Conservation (phyloP, 495 filamentous ascomycete species). For the Cercophora samala region DNA sequence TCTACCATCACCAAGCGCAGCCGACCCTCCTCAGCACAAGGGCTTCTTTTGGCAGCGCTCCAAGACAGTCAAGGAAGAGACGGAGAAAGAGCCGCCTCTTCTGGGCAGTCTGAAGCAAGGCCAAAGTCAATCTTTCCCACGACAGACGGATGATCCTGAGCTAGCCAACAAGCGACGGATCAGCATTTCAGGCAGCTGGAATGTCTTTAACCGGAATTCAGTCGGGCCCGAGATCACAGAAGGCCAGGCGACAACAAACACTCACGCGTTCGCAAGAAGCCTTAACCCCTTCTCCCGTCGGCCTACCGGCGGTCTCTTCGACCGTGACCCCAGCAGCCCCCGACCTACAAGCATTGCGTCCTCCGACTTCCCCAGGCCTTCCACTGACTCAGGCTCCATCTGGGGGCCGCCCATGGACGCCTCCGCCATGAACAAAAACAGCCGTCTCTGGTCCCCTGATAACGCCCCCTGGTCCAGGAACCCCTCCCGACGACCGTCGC, state of each 20-base stretch:
- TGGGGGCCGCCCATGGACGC: conserved; percentile 40
- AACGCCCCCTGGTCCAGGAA: conserved; percentile 43
- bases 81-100: conserved; percentile 64
- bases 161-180: conserved; percentile 45
- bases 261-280: conserved; percentile 41
- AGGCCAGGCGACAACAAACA: conserved; percentile 30
- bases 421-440: conserved; percentile 29
- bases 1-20: conserved; percentile 20
- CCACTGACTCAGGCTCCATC: conserved; percentile 64
- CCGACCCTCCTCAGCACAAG: conserved; percentile 31
- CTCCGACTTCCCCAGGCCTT: conserved; percentile 74
- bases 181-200: conserved; percentile 51
- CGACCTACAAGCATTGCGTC: conserved; percentile 77
- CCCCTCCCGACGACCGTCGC: conserved; percentile 45
- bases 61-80: conserved; percentile 61
- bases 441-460: conserved; percentile 44
- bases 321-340: conserved; percentile 65
- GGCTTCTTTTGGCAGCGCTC: conserved; percentile 67
- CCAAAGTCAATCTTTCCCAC: conserved; percentile 80
- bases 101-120: conserved; percentile 70
- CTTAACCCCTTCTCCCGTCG: conserved; percentile 67
- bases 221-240: conserved; percentile 41
- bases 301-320: conserved; percentile 62
- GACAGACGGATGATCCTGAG: conserved; percentile 49
- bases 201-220: conserved; percentile 55